A percentile compares a stretch with the other conserved stretches of the same genome.
Conservation (phyloP, 2,329 filamentous ascomycete genomes). For the Pezicula rhizophila region DNA sequence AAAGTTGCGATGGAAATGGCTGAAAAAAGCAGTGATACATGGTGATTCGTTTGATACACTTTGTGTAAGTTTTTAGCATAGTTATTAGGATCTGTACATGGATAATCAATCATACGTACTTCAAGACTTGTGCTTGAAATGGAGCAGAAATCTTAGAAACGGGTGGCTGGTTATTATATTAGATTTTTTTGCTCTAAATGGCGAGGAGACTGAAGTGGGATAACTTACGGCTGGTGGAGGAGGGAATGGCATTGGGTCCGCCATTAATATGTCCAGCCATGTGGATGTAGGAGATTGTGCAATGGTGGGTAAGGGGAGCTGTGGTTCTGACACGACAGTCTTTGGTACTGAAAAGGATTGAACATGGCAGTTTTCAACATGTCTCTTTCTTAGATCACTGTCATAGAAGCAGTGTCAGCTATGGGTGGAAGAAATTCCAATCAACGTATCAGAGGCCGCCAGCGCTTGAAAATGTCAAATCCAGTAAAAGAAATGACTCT, state of each 20-base stretch:
- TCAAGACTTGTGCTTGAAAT: too few relatives aligned
- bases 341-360: neutral
- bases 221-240: neutral
- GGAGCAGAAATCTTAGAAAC: neutral
- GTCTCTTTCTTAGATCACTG: constrained; percentile 6
- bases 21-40: constrained; percentile 4
- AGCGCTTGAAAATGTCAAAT: neutral
- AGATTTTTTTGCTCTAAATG: too few relatives aligned
- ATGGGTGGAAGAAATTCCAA: neutral
- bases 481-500: neutral
- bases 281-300: neutral
- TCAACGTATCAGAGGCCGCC: too few relatives aligned
- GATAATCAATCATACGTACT: neutral
- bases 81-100: neutral
- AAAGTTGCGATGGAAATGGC: constrained; percentile 4
- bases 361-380: constrained; percentile 6
- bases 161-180: neutral
- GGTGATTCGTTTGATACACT: neutral
- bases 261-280: constrained; percentile 5
- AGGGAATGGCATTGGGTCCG: neutral
- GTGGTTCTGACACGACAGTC: neutral
- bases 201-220: too few relatives aligned
- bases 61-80: neutral
- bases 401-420: neutral
- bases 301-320: neutral